Evolutionary conservation across 805 yeast genomes (phyloP), one percentile per base, ranked within the genome.

Genomic region (Grigorovia jiainica): DNA sequence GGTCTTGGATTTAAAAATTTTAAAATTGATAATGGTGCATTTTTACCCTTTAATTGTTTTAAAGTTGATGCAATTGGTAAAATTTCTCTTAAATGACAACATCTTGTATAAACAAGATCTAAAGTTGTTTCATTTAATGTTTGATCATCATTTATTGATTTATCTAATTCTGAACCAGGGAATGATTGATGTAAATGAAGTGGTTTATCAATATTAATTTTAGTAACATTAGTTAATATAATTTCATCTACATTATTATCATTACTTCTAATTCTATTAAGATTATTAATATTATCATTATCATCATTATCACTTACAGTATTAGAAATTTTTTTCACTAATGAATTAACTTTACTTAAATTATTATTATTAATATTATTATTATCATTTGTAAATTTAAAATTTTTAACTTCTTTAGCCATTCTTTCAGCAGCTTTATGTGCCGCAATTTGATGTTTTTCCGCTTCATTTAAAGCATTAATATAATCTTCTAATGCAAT

Each of bases 71-170:
- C 90, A 39, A 89, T 89, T 2, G 97, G 97, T 46, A 89, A 61
- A 43, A 89, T 89, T 54, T 89, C 97, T 42, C 97, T 70, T 44
- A 89, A 66, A 60, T 89, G 97, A 58, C 97, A 89, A 60, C 97
- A 90, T 49, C 97, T 69, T 1, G 96, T 86, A 62, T 89, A 89
- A 54, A 90, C 70, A 36, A 78, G 72, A 52, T 86, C 95, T 41
- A 70, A 47, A 2, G 65, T 61, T 13, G 58, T 37, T 36, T 61
- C 60, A 11, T 48, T 49, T 1, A 47, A 18, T 2, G 24, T n/a
- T n/a, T 20, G 7, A 33, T 18, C 10, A 33, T 33, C 21, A 10
- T 33, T 33, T 9, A 2, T n/a, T 8, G 20, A 18, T 13, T 27
- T 27, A 27, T 18, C 21, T 7, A 10, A 39, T n/a, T 43, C 43